Percentiles rank a stretch among this genome's conserved stretches.
phyloP scores from a whole-genome alignment of 768 basidiomycete species.

The Naganishia antarctica region DNA sequence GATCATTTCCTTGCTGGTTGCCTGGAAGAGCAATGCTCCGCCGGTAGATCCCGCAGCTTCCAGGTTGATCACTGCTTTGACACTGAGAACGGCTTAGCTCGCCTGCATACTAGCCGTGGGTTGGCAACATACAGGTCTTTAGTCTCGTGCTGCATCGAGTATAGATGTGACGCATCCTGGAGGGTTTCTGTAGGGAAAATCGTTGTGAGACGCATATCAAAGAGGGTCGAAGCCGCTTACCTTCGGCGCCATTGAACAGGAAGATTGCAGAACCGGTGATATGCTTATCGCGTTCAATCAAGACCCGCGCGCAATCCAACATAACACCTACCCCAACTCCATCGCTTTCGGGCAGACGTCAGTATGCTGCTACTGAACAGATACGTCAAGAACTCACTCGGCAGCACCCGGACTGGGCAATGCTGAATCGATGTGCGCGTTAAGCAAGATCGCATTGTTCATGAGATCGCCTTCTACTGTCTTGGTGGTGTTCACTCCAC shows the following conservation, averaged over 20 bases:
- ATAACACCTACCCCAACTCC: conserved; percentile 82
- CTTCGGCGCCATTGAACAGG: conserved; percentile 86
- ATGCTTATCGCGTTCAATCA: conserved; percentile 63
- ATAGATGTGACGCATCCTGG: conserved; percentile 91
- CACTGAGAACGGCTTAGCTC: conserved; percentile 52
- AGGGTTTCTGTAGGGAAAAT: conserved; percentile 60
- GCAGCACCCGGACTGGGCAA: conserved; percentile 66
- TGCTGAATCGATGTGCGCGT: conserved; percentile 83
- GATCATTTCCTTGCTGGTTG: conserved; percentile 91
- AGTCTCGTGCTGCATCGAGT: conserved; percentile 76
- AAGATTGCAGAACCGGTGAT: conserved; percentile 77
- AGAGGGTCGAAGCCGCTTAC: conserved; percentile 15
- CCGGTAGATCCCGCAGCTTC: conserved; percentile 89
- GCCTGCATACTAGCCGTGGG: not conserved
- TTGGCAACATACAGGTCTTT: conserved; percentile 59
- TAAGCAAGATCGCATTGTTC: conserved; percentile 77
- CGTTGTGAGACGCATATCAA: not conserved
- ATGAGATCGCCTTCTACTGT: conserved; percentile 63
- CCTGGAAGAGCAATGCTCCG: conserved; percentile 88
- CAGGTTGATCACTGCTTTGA: conserved; percentile 81
- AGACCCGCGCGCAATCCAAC: conserved; percentile 78
- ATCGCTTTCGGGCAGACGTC: conserved; percentile 63
- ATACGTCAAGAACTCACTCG: conserved; percentile 36
- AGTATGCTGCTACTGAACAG: not conserved
- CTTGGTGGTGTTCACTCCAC: conserved; percentile 49